Conservation (phyloP, 2,329 filamentous ascomycete species). For the Cryphonectria japonica region DNA sequence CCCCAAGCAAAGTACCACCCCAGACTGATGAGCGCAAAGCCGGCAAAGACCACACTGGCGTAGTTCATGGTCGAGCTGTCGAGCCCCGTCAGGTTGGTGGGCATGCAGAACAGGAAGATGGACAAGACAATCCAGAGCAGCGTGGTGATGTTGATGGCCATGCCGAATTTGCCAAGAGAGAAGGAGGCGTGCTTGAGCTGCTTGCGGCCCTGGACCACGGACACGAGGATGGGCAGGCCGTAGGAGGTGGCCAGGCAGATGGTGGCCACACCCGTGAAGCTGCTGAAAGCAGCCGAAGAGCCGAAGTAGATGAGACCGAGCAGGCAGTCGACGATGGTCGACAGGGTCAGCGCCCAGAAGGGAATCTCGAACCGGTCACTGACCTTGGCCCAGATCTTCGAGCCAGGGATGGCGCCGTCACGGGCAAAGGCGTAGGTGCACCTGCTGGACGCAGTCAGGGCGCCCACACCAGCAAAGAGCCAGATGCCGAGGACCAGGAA, state of each 20-base stretch:
- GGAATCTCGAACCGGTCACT: conserved; percentile 70
- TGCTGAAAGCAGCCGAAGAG: conserved; percentile 75
- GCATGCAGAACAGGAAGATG: conserved; percentile 78
- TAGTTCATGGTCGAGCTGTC: conserved; percentile 66
- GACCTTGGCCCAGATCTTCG: conserved; percentile 67
- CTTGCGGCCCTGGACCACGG: conserved; percentile 66
- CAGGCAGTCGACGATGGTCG: conserved; percentile 69
- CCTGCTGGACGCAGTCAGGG: conserved; percentile 73
- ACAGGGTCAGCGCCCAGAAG: conserved; percentile 69
- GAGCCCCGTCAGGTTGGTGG: conserved; percentile 59
- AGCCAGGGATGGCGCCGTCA: conserved; percentile 74
- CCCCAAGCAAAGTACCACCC: conserved; percentile 67
- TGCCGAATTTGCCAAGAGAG: conserved; percentile 71
- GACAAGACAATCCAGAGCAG: conserved; percentile 73
- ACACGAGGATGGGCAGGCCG: conserved; percentile 75
- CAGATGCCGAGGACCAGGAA: conserved; percentile 78
- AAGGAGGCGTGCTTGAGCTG: conserved; percentile 68
- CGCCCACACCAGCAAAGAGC: conserved; percentile 76
- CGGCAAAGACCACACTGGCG: conserved; percentile 67
- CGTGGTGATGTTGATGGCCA: conserved; percentile 68
- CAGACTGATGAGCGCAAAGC: conserved; percentile 62
- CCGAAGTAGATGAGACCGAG: conserved; percentile 82
- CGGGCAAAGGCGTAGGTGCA: conserved; percentile 78
- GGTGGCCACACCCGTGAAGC: conserved; percentile 78
- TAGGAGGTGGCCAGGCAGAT: conserved; percentile 79